Conservation (phyloP, 176 grass and related monocot genomes). For the Dactylis glomerata region DNA sequence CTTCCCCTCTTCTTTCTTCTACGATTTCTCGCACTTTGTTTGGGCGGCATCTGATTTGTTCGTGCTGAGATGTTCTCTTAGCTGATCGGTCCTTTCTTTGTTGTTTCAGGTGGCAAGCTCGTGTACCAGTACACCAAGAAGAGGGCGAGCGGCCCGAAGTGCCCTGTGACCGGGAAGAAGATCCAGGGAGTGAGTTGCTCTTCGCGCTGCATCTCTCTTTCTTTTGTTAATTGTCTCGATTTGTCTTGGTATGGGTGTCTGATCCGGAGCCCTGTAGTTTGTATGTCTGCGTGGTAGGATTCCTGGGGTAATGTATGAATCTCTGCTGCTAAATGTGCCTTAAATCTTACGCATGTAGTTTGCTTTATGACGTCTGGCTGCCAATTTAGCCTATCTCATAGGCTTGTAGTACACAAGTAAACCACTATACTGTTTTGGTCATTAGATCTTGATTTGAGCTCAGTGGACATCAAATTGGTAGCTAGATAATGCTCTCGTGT, state of each 20-base stretch:
- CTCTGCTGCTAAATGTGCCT: not conserved
- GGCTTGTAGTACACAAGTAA: not conserved
- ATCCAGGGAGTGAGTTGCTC: constrained; percentile 81
- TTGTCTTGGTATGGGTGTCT: not conserved
- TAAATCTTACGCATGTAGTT: not conserved
- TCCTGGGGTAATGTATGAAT: not conserved
- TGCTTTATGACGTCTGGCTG: not conserved
- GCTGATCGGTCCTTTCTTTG: not conserved
- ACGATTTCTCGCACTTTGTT: not conserved
- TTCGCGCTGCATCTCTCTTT: not conserved
- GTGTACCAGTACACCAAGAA: constrained; percentile 96
- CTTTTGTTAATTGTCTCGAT: not conserved
- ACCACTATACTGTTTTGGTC: no score
- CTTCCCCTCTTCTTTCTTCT: not conserved
- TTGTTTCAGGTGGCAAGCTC: constrained; percentile 65
- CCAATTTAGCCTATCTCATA: not conserved
- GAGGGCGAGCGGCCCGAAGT: constrained; percentile 91
- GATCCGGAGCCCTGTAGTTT: not conserved
- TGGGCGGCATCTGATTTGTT: not conserved
- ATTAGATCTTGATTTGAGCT: not conserved
- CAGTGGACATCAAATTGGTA: not conserved
- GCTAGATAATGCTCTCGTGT: not conserved
- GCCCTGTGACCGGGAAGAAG: constrained; percentile 91
- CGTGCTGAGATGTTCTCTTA: not conserved
- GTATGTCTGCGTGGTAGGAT: not conserved